Evolutionary conservation across 495 filamentous ascomycete genomes (phyloP), one percentile per base, ranked within the genome.

Genomic region (Hypoxylon crocopeplum): DNA sequence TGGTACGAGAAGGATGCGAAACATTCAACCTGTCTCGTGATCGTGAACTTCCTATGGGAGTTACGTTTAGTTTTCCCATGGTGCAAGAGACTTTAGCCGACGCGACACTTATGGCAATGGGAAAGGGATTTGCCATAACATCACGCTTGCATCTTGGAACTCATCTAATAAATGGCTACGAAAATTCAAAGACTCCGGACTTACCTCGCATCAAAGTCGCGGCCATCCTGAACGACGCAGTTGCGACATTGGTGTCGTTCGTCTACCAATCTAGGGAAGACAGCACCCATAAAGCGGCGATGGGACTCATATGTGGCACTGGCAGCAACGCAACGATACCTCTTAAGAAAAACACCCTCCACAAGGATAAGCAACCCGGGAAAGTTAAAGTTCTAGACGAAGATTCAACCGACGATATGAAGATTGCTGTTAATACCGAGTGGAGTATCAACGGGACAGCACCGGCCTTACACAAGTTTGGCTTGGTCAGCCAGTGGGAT

Each of bases 61-160:
- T 95, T 33, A 91, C 91, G 11, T 95, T 93, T 70, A 90, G 87
- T 74, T 95, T 95, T 62, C 90, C 91, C 10, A 92, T 93, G 75
- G 83, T 86, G 67, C 91, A 95, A 79, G 80, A 82, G 50, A 86
- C 87, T 17, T 77, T 93, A 40, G 79, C 87, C 12, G 84, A 91
- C 55, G 91, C 91, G 7, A 88, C 85, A 4, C 72, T 95, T 32
- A 91, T 92, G 87, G 82, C 87, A 5, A 93, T 93, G 90, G 91
- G 91, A 22, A 93, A 95, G 74, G 91, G 91, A 17, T 95, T 93
- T 59, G 85, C 88, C 22, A 88, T 93, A 37, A 86, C 83, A 0
- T 85, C 85, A 1, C 82, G 88, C 33, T 77, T 91, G 19, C 84
- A 93, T 59, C 83, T 95, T 11, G 86, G 83, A 7, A 80, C 83